Conservation (phyloP, 2,329 filamentous ascomycete species). For the Cladosporium cucumerinum region DNA sequence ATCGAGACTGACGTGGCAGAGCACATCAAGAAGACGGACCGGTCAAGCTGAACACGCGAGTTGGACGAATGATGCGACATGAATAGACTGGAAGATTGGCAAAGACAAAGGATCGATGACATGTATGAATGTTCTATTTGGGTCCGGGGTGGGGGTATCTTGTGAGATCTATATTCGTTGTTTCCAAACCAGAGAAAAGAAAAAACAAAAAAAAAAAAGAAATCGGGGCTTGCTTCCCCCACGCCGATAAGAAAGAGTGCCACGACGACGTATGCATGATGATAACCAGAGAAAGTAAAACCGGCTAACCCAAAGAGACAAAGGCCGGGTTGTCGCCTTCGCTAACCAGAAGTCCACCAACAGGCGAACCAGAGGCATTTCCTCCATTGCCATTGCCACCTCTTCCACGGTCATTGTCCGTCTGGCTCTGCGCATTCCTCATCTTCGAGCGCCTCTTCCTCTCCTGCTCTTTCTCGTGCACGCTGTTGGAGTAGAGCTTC, state of each 20-base stretch:
- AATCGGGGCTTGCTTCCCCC: background rate
- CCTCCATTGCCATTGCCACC: slow-evolving; percentile 17
- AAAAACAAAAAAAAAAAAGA: no score
- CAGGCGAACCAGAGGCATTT: slow-evolving; percentile 7
- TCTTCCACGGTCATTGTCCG: slow-evolving; percentile 19
- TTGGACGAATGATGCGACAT: no score
- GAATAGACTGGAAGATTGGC: background rate
- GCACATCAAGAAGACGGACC: background rate
- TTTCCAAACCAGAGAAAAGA: background rate
- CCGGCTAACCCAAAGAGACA: slow-evolving; percentile 30
- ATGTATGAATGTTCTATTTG: background rate
- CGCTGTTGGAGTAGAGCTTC: slow-evolving; percentile 39
- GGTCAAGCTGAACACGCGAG: no score
- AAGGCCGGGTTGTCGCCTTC: slow-evolving; percentile 34
- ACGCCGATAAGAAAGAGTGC: background rate
- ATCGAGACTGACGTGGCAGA: background rate
- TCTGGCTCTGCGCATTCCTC: slow-evolving; percentile 27
- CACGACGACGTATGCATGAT: background rate
- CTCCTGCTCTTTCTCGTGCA: slow-evolving; percentile 39
- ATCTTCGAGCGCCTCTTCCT: slow-evolving; percentile 37
- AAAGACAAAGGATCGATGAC: background rate
- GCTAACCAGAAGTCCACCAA: slow-evolving; percentile 28
- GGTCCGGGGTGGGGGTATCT: background rate
- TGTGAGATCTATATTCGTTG: background rate
- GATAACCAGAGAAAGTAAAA: background rate